Base-by-base conservation (phyloP, 805 yeast species). In the Zygoascus tannicola region DNA sequence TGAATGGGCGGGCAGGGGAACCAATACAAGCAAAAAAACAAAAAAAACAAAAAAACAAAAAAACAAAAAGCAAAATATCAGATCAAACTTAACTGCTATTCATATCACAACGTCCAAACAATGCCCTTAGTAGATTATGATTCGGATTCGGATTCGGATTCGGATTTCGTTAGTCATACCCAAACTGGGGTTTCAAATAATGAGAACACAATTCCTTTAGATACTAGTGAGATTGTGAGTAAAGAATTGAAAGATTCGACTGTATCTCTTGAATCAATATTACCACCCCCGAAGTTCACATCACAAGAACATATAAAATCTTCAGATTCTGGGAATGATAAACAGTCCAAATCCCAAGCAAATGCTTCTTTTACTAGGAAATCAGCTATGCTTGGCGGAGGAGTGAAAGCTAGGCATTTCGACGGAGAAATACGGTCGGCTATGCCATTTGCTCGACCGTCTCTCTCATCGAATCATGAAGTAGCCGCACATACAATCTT, bases 341-440 rank as follows among this genome's bases (percentile, higher is more conserved):
- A 36, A 15, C 12, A n/a, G n/a, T 10, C n/a, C 15, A 14, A 22
- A 22, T 20, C 10, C 10, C 5, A 7, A 7, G 10, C n/a, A 5
- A 14, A 38, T 12, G 50, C 50, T 15, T 49, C 50, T 4, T 19
- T 47, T 8, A 45, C 49, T 32, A 26, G 41, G 18, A 20, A 35
- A 38, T 35, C 46, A 15, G 15, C 49, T 20, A 45, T 44, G 8
- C 38, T 51, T 2, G 56, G 56, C n/a, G 54, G 53, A 1, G 53
- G 53, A 7, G 19, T 47, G 3, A 44, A 40, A 43, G 23, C 37
- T 8, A 43, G 19, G 19, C 33, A 30, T 21, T 51, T 52, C 37
- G 56, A 52, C 23, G 56, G 56, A 4, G 55, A 51, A 18, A 36
- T 52, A 8, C 7, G 12, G 12, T 33, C 22, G 3, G 20, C 19